phyloP scores from a whole-genome alignment of 345 rosid species.

The Mallotus nudiflorus region DNA sequence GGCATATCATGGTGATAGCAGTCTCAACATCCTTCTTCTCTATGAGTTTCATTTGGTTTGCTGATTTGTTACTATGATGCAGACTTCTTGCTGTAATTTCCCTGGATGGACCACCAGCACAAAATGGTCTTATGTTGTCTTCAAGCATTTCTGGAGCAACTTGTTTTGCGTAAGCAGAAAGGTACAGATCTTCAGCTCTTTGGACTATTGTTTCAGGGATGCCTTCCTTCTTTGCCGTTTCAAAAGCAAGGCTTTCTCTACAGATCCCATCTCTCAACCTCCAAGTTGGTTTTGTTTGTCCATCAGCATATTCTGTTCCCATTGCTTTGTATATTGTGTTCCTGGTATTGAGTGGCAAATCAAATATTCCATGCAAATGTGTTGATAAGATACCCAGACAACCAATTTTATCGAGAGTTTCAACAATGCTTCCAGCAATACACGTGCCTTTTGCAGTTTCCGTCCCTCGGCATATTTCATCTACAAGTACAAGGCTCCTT shows the following conservation, averaged over 20 bases:
- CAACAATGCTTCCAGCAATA: slow-evolving; percentile 92
- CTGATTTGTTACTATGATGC: slow-evolving; percentile 27
- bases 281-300: slow-evolving; percentile 89
- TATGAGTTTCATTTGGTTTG: slow-evolving; percentile 31
- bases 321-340: slow-evolving; percentile 70
- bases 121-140: slow-evolving; percentile 21
- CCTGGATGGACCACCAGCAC: slow-evolving; percentile 15
- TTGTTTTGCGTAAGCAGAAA: slow-evolving; percentile 34
- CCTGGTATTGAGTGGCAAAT: slow-evolving; percentile 62
- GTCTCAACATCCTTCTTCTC: slow-evolving; percentile 48
- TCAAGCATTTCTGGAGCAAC: slow-evolving; percentile 20
- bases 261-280: slow-evolving; percentile 82
- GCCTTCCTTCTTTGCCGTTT: slow-evolving; percentile 97
- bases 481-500: slow-evolving; percentile 88
- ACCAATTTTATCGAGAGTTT: slow-evolving; percentile 70
- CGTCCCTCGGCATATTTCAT: slow-evolving; percentile 97
- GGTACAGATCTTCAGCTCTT: slow-evolving; percentile 85
- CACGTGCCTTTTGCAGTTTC: slow-evolving; percentile 96
- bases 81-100: slow-evolving; percentile 23
- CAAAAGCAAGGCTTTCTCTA: slow-evolving; percentile 96
- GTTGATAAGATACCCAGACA: slow-evolving; percentile 93
- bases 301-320: slow-evolving; percentile 71
- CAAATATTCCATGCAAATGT: slow-evolving; percentile 88
- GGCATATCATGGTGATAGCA: slow-evolving; percentile 46
- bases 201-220: slow-evolving; percentile 63